Base-by-base conservation (phyloP, 2,329 filamentous ascomycete species). In the Botryosphaeria dothidea region DNA sequence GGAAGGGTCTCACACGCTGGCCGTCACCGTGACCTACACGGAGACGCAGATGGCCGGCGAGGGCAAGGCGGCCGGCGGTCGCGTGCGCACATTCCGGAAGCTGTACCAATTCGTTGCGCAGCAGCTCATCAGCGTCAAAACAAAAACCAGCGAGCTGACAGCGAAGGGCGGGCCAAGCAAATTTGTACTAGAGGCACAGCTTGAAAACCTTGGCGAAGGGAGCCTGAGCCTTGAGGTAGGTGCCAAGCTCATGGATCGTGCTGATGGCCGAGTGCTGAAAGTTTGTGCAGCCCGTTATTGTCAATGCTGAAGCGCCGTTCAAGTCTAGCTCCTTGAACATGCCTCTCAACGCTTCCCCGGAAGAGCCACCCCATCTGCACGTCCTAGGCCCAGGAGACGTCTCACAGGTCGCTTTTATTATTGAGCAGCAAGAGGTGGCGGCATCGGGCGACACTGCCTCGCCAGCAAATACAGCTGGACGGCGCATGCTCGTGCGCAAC, bases 101-200 rank as follows among this genome's bases (percentile, higher is more conserved):
- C 81, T 99, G 66, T 99, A 98, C 77, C 95, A 98, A 77, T 99
- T 99, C 74, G 89, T 96, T 64, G 95, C 93, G 74, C 94, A 96
- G 81, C 88, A 92, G 43, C 91, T 93, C 66, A 82, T 99, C 69
- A 92, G 93, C 68, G 94, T 99, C 66, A 85, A 94, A 68, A 97
- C 94, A 0, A 99, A 98, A 77, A 87, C 92, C 3, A 91, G 91
- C 3, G 84, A 88, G 60, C 74, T 92, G 64, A 73, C 83, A 46
- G 76, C 81, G 2, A 71, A 79, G 11, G 79, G 75, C 58, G 77
- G 75, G 41, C 70, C 78, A 48, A 71, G 79, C 48, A 77, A 78
- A 64, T 97, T 92, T 85, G 88, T 92, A 15, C 83, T 99, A 57
- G 95, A 99, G 78, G 95, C 94, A 27, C 95, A 99, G 80, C 79